Conservation (phyloP, 2,329 filamentous ascomycete genomes). For the Phialophora tarda region DNA sequence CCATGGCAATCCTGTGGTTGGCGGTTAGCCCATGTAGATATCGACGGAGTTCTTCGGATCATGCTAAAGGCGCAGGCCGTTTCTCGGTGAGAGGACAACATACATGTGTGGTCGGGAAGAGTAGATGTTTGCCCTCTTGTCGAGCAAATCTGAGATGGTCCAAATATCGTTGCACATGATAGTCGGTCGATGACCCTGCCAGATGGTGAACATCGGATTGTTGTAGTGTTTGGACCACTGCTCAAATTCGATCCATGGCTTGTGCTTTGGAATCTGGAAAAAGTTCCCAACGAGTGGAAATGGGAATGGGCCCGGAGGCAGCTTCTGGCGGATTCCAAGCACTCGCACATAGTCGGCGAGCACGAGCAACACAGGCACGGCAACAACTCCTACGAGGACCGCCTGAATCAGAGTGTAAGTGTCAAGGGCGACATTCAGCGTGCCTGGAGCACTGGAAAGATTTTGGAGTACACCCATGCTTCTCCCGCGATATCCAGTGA, state of each 20-base stretch:
- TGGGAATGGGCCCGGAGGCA: slow-evolving; percentile 62
- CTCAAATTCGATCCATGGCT: slow-evolving; percentile 65
- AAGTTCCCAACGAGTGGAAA: slow-evolving; percentile 63
- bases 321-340: slow-evolving; percentile 38
- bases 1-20: slow-evolving; percentile 38
- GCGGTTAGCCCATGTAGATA: not conserved
- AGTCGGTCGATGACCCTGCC: slow-evolving; percentile 54
- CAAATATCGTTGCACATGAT: slow-evolving; percentile 47
- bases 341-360: slow-evolving; percentile 40
- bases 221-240: slow-evolving; percentile 57
- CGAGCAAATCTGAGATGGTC: slow-evolving; percentile 43
- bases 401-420: slow-evolving; percentile 6
- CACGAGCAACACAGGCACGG: slow-evolving; percentile 26
- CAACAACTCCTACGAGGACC: slow-evolving; percentile 14
- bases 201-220: slow-evolving; percentile 60
- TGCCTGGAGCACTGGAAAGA: slow-evolving; percentile 5
- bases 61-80: not conserved
- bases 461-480: slow-evolving; percentile 28
- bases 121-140: slow-evolving; percentile 45
- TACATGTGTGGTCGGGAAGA: slow-evolving; percentile 42
- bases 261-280: slow-evolving; percentile 59
- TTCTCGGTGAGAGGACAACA: not conserved
- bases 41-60: not conserved
- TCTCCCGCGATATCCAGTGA: not conserved
- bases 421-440: not conserved